phyloP scores from a whole-genome alignment of 805 yeast species.

The Yarrowia sp. region DNA sequence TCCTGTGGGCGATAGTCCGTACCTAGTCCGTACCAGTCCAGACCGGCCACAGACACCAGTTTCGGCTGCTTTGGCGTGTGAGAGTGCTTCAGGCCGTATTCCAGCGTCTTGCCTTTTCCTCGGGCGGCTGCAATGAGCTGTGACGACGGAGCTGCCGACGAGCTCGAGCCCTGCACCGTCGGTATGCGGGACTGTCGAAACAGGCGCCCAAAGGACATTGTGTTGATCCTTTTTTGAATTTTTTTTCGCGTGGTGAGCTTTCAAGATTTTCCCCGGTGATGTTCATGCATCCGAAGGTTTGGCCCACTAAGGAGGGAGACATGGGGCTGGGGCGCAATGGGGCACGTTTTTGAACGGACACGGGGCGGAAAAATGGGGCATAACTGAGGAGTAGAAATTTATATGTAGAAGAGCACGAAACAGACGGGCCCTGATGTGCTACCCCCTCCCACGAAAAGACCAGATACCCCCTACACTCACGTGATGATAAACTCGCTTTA shows the following conservation, averaged over 20 bases:
- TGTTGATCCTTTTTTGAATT: neutral
- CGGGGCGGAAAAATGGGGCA: conserved; percentile 4
- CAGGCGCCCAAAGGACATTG: conserved; percentile 25
- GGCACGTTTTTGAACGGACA: no score
- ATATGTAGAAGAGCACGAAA: neutral
- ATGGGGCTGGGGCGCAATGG: neutral
- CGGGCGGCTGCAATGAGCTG: neutral
- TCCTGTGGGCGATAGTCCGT: conserved; percentile 6
- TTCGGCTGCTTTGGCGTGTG: conserved; percentile 11
- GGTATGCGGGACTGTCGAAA: conserved; percentile 25
- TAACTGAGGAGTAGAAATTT: neutral
- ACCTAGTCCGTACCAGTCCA: conserved; percentile 10
- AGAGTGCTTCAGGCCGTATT: conserved; percentile 6
- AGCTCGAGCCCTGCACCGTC: neutral
- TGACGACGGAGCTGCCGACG: neutral
- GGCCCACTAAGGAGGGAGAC: conserved; percentile 17
- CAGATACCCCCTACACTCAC: conserved; percentile 1
- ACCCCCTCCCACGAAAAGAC: no score
- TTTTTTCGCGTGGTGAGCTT: neutral
- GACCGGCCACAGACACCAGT: neutral
- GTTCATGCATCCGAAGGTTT: conserved; percentile 23
- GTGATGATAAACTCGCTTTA: conserved; percentile 25
- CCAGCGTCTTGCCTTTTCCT: conserved; percentile 2
- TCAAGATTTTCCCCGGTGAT: neutral
- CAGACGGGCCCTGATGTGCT: no score